Conservation (phyloP, 345 rosid genomes). For the Boechera retrofracta region DNA sequence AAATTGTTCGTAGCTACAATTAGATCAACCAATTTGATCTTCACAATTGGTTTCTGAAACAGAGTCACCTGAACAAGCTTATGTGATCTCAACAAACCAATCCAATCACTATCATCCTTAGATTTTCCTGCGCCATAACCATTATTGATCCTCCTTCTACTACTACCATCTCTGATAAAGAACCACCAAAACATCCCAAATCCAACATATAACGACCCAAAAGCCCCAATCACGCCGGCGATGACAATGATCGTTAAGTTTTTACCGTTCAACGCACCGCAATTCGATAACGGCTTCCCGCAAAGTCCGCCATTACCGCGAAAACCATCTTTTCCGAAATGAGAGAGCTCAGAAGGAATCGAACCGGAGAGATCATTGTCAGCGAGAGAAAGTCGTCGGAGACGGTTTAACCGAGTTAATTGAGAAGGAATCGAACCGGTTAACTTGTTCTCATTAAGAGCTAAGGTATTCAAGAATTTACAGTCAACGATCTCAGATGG, state of each 20-base stretch:
- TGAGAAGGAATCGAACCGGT: conserved; percentile 63
- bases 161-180: conserved; percentile 36
- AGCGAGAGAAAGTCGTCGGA: conserved; percentile 53
- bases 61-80: conserved; percentile 66
- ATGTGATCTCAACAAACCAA: conserved; percentile 55
- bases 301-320: conserved; percentile 54
- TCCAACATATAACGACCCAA: conserved; percentile 50
- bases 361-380: conserved; percentile 57
- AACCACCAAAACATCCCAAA: conserved; percentile 63
- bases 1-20: conserved; percentile 57
- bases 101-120: conserved; percentile 57
- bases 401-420: conserved; percentile 52
- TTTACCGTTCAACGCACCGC: conserved; percentile 55
- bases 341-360: conserved; percentile 54
- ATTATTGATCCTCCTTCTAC: conserved; percentile 33
- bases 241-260: conserved; percentile 51
- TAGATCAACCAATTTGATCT: conserved; percentile 58
- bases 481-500: conserved; percentile 57
- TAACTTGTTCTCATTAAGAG: conserved; percentile 50
- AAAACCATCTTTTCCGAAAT: conserved; percentile 45
- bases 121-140: conserved; percentile 51
- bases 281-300: conserved; percentile 57
- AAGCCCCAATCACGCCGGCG: conserved; percentile 57
- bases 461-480: conserved; percentile 54
- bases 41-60: conserved; percentile 65